A percentile compares a stretch with the other conserved stretches of the same genome.
Conservation (phyloP, 148 eudicot genomes). For the Fagopyrum homotropicum region DNA sequence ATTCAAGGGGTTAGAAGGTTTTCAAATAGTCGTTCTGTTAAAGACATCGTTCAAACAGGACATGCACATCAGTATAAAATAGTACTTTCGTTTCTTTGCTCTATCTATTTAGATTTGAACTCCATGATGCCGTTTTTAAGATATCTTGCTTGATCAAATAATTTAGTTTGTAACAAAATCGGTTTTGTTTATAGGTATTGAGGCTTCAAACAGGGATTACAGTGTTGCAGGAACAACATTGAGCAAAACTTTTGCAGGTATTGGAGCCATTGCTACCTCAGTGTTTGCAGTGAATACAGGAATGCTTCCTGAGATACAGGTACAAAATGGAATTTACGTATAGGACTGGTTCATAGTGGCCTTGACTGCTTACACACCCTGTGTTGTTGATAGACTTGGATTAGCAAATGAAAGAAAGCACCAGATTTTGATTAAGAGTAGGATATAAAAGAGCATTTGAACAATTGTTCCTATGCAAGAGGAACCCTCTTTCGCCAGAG, state of each 20-base stretch:
- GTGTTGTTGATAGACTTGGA: background rate
- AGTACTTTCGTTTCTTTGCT: background rate
- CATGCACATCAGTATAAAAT: background rate
- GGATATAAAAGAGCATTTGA: background rate
- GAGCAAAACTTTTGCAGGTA: constrained; percentile 53
- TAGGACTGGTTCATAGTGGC: background rate
- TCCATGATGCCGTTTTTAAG: background rate
- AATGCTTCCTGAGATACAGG: constrained; percentile 99
- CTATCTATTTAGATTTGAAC: background rate
- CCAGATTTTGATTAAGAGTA: background rate
- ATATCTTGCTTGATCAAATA: background rate
- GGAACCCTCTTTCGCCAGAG: background rate
- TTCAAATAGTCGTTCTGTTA: background rate
- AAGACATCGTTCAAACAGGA: background rate
- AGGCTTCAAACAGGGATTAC: constrained; percentile 69
- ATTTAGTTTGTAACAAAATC: background rate
- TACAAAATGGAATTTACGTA: constrained; percentile 3
- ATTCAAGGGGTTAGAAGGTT: background rate
- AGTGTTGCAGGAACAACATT: constrained; percentile 36
- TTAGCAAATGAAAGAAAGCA: background rate
- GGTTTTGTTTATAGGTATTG: constrained; percentile 36
- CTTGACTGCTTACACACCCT: background rate
- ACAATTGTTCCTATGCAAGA: background rate
- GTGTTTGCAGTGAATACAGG: constrained; percentile 92
- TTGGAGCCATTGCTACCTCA: constrained; percentile 84